Percentiles rank a stretch among this genome's conserved stretches.
Conservation (phyloP, 2,329 filamentous ascomycete genomes). For the Aureobasidium sp. region DNA sequence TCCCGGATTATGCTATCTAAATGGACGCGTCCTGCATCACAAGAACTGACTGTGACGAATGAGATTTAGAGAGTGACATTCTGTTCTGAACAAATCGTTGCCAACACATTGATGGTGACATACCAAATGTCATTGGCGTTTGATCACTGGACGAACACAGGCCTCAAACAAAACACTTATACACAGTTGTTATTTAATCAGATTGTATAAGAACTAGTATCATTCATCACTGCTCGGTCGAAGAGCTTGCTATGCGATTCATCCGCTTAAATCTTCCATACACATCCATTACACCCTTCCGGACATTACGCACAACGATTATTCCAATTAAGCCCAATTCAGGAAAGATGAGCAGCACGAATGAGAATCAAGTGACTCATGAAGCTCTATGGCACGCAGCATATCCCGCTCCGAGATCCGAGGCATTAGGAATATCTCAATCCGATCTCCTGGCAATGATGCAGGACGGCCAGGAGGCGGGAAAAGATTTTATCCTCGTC, state of each 20-base stretch:
- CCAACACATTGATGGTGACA: too few species aligned
- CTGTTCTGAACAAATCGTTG: too few species aligned
- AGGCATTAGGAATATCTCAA: neutral
- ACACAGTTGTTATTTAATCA: too few species aligned
- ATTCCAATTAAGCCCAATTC: neutral
- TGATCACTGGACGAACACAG: neutral
- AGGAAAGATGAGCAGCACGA: neutral
- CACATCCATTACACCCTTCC: neutral
- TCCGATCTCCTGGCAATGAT: neutral
- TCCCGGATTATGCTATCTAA: too few species aligned
- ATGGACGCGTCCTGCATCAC: too few species aligned
- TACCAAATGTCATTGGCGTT: neutral
- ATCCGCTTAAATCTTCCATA: neutral
- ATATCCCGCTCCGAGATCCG: neutral
- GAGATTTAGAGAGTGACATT: neutral
- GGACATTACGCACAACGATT: neutral
- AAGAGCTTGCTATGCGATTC: too few species aligned
- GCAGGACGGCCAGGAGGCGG: neutral
- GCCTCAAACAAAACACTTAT: too few species aligned
- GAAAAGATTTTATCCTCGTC: conserved; percentile 1
- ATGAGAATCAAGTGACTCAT: neutral
- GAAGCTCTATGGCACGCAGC: neutral
- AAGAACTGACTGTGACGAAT: neutral
- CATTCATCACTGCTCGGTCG: too few species aligned
- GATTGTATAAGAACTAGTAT: too few species aligned